Base-by-base conservation (phyloP, 2,329 filamentous ascomycete genomes). In the Fusarium liriodendri region DNA sequence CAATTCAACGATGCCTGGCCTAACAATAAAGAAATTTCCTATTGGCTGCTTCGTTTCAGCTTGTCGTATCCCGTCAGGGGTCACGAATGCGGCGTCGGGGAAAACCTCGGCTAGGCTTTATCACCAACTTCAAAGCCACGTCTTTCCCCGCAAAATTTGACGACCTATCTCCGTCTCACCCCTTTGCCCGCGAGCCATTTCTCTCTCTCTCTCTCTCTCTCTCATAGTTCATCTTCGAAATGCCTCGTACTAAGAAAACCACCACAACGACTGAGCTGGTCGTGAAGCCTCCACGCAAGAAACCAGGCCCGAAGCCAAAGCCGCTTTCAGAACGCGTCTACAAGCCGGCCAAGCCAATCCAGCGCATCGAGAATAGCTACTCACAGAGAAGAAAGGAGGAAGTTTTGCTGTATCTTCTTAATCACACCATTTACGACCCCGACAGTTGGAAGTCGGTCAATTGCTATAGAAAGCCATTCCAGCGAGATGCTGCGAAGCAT, bases 221-320 rank as follows among this genome's bases (percentile, higher is more conserved):
- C n/a, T 20, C 6, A 35, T 35, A 20, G 18, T 6, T 2, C 13
- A 35, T 35, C 11, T 5, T 14, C 2, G 25, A 25, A 14, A 57
- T 57, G 54, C 33, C 54, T 37, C 54, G 54, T 25, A 2, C 54
- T 0, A 57, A 57, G 20, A 57, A 57, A 8, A 27, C 32, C 2
- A 11, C 32, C 2, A 11, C 54, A 5, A 25, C 54, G 14, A 22
- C 47, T 3, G 47, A 55, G 52, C 6, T 33, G 0, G 13, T 35
- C 20, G 33, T 57, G 3, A 57, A 37, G 14, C 60, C 69, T 25
- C 66, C 70, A 0, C 47, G 55, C 0, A 60, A 38, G 33, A 73
- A 62, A 33, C 57, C 65, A n/a, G 70, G 70, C 10, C 66, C 66
- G 0, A 70, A 66, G 29, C 70, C 70, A 6, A 73, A 73, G 13